A percentile compares a stretch with the other conserved stretches of the same genome.
Conservation (phyloP, 2,329 filamentous ascomycete genomes). For the Sporothrix brasiliensis region DNA sequence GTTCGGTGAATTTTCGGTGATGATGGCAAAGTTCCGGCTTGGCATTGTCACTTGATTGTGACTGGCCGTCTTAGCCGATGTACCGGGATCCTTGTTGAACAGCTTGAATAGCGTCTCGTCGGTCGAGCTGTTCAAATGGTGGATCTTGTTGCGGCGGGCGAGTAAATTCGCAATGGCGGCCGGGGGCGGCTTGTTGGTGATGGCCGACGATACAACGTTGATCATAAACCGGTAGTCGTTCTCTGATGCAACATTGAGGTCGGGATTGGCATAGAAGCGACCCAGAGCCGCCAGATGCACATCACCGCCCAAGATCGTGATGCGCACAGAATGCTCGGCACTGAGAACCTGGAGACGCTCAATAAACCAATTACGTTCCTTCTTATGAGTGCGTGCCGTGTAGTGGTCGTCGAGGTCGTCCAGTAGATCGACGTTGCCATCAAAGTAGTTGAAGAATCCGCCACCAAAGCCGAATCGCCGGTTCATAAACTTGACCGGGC, state of each 20-base stretch:
- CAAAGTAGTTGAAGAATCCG: conserved; percentile 88
- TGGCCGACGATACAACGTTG: conserved; percentile 91
- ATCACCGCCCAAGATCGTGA: conserved; percentile 92
- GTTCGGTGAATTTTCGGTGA: conserved; percentile 81
- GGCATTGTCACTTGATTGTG: conserved; percentile 88
- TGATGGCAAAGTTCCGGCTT: conserved; percentile 88
- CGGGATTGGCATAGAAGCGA: conserved; percentile 90
- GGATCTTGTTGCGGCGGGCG: conserved; percentile 83
- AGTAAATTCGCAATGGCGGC: conserved; percentile 86
- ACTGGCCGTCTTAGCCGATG: conserved; percentile 68
- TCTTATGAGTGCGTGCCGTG: conserved; percentile 88
- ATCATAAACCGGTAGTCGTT: conserved; percentile 92
- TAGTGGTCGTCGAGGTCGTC: conserved; percentile 97
- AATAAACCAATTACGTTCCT: conserved; percentile 77
- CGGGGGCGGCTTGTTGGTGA: conserved; percentile 92
- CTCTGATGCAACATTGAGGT: conserved; percentile 73
- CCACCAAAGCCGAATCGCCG: conserved; percentile 85
- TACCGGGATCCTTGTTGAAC: conserved; percentile 86
- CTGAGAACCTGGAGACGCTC: conserved; percentile 81
- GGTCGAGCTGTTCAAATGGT: conserved; percentile 70
- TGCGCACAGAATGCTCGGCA: conserved; percentile 80
- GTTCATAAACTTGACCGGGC: conserved; percentile 85
- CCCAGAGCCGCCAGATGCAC: conserved; percentile 91
- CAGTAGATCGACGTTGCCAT: conserved; percentile 87
- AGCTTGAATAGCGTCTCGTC: conserved; percentile 94